phyloP scores from a whole-genome alignment of 805 yeast species.

The Torulaspora franciscae region DNA sequence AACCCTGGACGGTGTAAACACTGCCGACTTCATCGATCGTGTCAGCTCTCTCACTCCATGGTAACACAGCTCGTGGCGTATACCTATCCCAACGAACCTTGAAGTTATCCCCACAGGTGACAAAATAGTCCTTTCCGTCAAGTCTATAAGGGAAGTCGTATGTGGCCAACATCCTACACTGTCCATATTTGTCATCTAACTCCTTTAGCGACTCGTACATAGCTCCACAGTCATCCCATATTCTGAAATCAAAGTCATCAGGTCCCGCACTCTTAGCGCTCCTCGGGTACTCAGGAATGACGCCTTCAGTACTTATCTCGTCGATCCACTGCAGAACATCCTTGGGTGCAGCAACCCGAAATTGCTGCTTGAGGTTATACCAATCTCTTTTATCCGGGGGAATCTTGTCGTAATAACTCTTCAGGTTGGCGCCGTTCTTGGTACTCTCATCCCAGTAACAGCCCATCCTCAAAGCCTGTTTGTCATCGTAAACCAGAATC shows the following conservation, averaged over 20 bases:
- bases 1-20: conserved; percentile 46
- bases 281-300: conserved; percentile 36
- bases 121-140: conserved; percentile 44
- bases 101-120: conserved; percentile 41
- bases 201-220: conserved; percentile 38
- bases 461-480: conserved; percentile 44
- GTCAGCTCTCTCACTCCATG: conserved; percentile 45
- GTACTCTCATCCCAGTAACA: conserved; percentile 40
- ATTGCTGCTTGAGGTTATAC: conserved; percentile 39
- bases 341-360: conserved; percentile 39
- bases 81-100: conserved; percentile 46
- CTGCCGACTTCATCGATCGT: conserved; percentile 47
- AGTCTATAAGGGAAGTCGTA: conserved; percentile 46
- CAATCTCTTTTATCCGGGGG: conserved; percentile 22
- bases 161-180: conserved; percentile 41
- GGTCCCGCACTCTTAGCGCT: conserved; percentile 14
- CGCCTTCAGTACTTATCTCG: conserved; percentile 34
- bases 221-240: conserved; percentile 41
- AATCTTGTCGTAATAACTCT: conserved; percentile 19
- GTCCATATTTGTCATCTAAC: conserved; percentile 36
- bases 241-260: conserved; percentile 32
- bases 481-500: conserved; percentile 43
- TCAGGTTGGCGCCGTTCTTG: conserved; percentile 38
- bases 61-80: conserved; percentile 38
- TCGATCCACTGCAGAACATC: conserved; percentile 42